These are phyloP conservation scores for Saprolegnia parasitica DNA, from an alignment of 352 stramenopile species.

Conservation along the genomic window DNA sequence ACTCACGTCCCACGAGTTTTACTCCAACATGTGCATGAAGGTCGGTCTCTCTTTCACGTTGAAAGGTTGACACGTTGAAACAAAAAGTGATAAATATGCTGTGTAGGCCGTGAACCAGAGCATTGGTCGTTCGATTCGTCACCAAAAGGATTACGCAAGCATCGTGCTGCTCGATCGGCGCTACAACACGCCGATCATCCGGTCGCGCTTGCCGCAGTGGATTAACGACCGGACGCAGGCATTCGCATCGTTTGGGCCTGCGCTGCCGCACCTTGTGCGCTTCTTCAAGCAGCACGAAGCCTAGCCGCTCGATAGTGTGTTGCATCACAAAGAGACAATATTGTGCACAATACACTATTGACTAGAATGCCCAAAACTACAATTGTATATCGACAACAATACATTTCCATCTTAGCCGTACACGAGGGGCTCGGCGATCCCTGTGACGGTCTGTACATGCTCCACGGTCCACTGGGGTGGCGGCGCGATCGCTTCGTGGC, in stretches of 20 bases:
- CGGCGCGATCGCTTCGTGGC: background rate
- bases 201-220: constrained; percentile 68
- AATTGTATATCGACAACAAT: no score
- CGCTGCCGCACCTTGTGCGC: constrained; percentile 68
- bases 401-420: constrained; percentile 15
- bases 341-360: no score
- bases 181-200: constrained; percentile 75
- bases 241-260: constrained; percentile 55
- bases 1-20: constrained; percentile 85
- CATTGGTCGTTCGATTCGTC: constrained; percentile 96
- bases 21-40: constrained; percentile 98
- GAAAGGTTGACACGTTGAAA: background rate
- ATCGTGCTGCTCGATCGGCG: constrained; percentile 96
- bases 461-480: constrained; percentile 7
- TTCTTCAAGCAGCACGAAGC: constrained; percentile 41
- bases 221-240: constrained; percentile 75
- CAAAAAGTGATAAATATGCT: background rate
- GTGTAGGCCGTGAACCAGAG: constrained; percentile 96
- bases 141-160: constrained; percentile 95
- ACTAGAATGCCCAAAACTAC: no score
- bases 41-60: background rate
- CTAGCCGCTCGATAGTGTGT: background rate
- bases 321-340: no score
- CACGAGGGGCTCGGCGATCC: constrained; percentile 16
- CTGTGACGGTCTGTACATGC: constrained; percentile 17